phyloP scores from a whole-genome alignment of 208 protist genomes.

The Acanthamoeba triangularis region DNA sequence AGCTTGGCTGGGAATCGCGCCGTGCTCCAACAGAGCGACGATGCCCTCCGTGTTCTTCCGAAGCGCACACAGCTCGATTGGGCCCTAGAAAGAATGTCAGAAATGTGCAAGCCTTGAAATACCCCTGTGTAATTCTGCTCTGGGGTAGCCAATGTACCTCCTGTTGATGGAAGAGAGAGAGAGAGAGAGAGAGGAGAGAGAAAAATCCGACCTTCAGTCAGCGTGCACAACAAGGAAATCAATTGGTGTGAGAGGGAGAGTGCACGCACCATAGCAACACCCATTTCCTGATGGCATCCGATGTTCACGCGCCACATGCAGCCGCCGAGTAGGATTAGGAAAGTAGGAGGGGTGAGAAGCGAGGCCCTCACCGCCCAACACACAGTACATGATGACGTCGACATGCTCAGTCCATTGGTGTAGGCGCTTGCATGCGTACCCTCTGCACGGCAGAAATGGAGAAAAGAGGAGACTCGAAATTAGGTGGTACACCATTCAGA shows the following conservation, averaged over 20 bases:
- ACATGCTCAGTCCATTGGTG: not conserved
- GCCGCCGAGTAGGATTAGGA: not conserved
- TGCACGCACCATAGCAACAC: not conserved
- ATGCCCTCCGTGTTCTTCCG: constrained; percentile 30
- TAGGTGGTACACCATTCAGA: not conserved
- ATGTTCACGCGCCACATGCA: not conserved
- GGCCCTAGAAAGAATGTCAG: not conserved
- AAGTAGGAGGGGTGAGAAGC: not conserved
- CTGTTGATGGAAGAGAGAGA: not conserved
- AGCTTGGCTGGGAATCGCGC: not conserved
- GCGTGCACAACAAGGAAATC: not conserved
- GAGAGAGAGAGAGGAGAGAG: no score
- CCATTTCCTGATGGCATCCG: not conserved
- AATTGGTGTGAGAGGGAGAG: not conserved
- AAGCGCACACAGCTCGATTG: constrained; percentile 8
- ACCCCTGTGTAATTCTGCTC: no score
- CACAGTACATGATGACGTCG: not conserved
- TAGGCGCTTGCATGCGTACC: not conserved
- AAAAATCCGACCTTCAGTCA: not conserved
- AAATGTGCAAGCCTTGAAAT: no score
- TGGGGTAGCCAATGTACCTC: not conserved
- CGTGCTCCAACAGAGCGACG: constrained; percentile 33
- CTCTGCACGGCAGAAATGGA: not conserved
- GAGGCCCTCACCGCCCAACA: no score
- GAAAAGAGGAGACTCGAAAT: not conserved